A percentile compares a stretch with the other conserved stretches of the same genome.
phyloP scores from a whole-genome alignment of 331 rosid genomes.

The Prunus yedoensis region DNA sequence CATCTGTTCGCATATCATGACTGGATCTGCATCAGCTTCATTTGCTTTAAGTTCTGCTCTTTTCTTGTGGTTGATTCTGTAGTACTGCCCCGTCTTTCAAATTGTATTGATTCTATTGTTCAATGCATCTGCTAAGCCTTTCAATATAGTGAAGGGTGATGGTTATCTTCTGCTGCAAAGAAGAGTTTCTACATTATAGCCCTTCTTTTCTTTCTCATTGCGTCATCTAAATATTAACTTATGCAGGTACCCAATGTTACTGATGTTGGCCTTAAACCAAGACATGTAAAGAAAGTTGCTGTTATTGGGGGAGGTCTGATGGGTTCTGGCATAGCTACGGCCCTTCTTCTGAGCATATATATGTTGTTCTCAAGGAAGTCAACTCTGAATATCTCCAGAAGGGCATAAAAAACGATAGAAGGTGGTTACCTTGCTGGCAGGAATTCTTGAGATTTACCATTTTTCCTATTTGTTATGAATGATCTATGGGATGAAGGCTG shows the following conservation, averaged over 20 bases:
- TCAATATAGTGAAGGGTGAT: too few relatives aligned
- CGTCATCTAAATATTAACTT: conserved; percentile 8
- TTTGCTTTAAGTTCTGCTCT: neutral
- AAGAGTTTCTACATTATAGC: neutral
- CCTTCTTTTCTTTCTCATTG: neutral
- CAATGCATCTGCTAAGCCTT: neutral
- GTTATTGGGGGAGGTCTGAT: conserved; percentile 97
- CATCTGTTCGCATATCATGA: neutral
- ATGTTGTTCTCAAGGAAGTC: conserved; percentile 85
- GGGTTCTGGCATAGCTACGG: conserved; percentile 99
- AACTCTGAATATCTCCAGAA: conserved; percentile 74
- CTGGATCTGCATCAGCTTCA: conserved; percentile 2
- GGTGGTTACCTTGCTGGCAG: conserved; percentile 43
- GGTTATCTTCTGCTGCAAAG: neutral
- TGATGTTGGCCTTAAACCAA: conserved; percentile 87
- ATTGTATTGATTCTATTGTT: neutral
- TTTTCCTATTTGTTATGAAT: neutral
- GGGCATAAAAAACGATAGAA: conserved; percentile 70
- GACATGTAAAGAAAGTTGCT: conserved; percentile 82
- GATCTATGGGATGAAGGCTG: neutral
- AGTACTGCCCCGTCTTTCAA: neutral
- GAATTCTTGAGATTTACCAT: neutral
- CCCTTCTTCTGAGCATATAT: conserved; percentile 69
- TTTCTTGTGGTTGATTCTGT: neutral
- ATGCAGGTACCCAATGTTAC: conserved; percentile 86